Conservation (phyloP, 805 yeast species). For the Candida adriatica region DNA sequence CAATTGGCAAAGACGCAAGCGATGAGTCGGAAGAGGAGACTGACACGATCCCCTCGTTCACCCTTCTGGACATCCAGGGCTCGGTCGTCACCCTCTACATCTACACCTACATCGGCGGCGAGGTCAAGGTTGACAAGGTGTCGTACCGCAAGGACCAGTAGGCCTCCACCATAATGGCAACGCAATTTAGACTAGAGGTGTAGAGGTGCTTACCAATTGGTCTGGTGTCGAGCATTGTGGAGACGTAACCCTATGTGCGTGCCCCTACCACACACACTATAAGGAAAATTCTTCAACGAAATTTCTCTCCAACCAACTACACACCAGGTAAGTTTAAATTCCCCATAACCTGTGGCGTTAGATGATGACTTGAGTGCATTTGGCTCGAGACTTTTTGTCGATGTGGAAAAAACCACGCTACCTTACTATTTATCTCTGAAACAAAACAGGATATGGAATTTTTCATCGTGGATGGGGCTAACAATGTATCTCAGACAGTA, state of each 20-base stretch:
- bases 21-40: conserved; percentile 20
- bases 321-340: not conserved
- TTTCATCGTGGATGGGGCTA: conserved; percentile 3
- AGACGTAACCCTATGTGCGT: conserved; percentile 1
- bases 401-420: conserved; percentile 99
- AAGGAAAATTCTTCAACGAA: too few species aligned
- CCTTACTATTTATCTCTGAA: conserved; percentile 73
- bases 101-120: conserved; percentile 73
- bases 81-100: conserved; percentile 73
- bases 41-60: conserved; percentile 78
- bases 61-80: conserved; percentile 81
- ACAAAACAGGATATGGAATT: conserved; percentile 1
- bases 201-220: too few species aligned
- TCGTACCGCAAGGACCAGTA: conserved; percentile 47
- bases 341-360: conserved; percentile 1
- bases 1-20: conserved; percentile 18
- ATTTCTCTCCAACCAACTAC: too few species aligned
- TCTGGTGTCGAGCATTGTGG: too few species aligned
- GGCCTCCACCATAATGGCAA: too few species aligned
- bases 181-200: too few species aligned
- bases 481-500: conserved; percentile 8
- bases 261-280: not conserved
- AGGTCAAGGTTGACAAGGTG: conserved; percentile 87
- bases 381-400: conserved; percentile 97
- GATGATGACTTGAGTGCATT: conserved; percentile 74